A percentile compares a stretch with the other conserved stretches of the same genome.
phyloP scores from a whole-genome alignment of 2,329 filamentous ascomycete genomes.

The Verticillium isaacii region DNA sequence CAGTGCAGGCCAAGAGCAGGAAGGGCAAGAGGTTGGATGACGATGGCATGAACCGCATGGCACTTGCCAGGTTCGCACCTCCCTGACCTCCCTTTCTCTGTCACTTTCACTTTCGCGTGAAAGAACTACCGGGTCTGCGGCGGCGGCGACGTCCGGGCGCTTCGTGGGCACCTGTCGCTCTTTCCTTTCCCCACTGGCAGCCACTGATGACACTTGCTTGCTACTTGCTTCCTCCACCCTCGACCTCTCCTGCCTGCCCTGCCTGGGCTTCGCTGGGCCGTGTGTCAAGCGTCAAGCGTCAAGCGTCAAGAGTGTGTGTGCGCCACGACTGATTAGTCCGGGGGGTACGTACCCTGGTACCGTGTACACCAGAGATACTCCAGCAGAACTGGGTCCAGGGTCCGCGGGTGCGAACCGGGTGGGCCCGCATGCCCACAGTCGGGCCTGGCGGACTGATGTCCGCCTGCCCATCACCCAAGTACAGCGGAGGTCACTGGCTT shows the following conservation, averaged over 20 bases:
- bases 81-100: no score
- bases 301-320: constrained; percentile 7
- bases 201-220: neutral
- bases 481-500: neutral
- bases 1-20: no score
- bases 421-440: neutral
- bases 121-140: neutral
- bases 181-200: neutral
- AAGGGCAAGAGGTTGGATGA: neutral
- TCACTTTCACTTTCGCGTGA: no score
- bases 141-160: neutral
- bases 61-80: neutral
- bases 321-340: neutral
- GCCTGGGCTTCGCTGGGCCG: neutral
- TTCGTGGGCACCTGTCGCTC: neutral
- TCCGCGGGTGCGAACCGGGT: neutral
- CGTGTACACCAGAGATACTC: neutral
- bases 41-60: neutral
- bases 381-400: neutral
- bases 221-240: neutral
- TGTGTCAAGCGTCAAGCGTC: constrained; percentile 3
- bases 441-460: neutral
- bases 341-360: neutral
- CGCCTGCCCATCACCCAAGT: neutral
- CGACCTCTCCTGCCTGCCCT: neutral